A percentile compares a stretch with the other conserved stretches of the same genome.
Evolutionary conservation across 1,284 basidiomycete genomes (phyloP).

Genomic region (Pholiota adiposa): DNA sequence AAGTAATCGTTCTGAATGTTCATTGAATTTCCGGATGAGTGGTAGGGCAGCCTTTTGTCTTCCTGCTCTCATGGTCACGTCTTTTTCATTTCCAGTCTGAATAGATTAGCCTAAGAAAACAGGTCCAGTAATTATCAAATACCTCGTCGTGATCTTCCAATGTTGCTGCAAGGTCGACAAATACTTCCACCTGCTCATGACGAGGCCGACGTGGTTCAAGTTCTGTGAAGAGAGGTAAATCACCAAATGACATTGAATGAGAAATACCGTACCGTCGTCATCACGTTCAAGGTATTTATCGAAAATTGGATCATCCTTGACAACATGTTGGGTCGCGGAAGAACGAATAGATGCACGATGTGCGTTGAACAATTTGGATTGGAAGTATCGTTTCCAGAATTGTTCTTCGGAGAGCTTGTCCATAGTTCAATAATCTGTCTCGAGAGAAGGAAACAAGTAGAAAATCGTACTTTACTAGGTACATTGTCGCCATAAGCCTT

Average conservation of each 20-base stretch:
- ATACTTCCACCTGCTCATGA: slow-evolving; percentile 73
- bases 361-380: slow-evolving; percentile 92
- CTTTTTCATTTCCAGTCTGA: slow-evolving; percentile 85
- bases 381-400: slow-evolving; percentile 98
- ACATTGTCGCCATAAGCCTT: slow-evolving; percentile 94
- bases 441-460: slow-evolving; percentile 9
- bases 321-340: slow-evolving; percentile 81
- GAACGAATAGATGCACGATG: slow-evolving; percentile 93
- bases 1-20: slow-evolving; percentile 91
- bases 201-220: slow-evolving; percentile 78
- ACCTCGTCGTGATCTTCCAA: slow-evolving; percentile 92
- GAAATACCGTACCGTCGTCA: slow-evolving; percentile 76
- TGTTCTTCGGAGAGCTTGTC: slow-evolving; percentile 82
- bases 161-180: slow-evolving; percentile 88
- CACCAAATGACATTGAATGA: background rate
- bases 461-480: slow-evolving; percentile 68
- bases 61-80: slow-evolving; percentile 96
- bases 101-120: background rate
- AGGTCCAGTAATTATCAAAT: slow-evolving; percentile 5
- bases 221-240: slow-evolving; percentile 47
- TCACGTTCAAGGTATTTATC: slow-evolving; percentile 95
- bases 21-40: slow-evolving; percentile 96
- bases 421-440: slow-evolving; percentile 20
- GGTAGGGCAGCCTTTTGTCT: slow-evolving; percentile 87
- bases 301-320: slow-evolving; percentile 92